Conservation (phyloP, 306 rosid genomes). For the Dalbergia oliveri region DNA sequence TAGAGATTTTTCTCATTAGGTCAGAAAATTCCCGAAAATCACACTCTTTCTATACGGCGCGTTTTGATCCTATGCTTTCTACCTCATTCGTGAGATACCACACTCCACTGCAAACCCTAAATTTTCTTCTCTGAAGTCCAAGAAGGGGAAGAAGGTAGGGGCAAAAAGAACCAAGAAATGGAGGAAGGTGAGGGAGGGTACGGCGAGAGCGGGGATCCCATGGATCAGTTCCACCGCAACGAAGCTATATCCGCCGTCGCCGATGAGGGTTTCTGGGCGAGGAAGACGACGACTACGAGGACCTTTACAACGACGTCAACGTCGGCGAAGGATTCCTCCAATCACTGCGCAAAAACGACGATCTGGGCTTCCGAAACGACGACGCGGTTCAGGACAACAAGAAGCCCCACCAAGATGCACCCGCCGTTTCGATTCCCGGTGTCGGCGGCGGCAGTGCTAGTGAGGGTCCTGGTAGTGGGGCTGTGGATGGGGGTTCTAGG, state of each 20-base stretch:
- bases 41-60: neutral
- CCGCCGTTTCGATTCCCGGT: slow-evolving; percentile 60
- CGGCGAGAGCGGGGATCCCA: slow-evolving; percentile 75
- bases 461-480: slow-evolving; percentile 30
- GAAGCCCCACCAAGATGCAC: slow-evolving; percentile 55
- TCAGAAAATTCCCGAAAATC: too few species aligned
- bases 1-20: too few species aligned
- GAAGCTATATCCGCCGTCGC: slow-evolving; percentile 95
- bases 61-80: neutral
- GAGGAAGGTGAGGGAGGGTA: slow-evolving; percentile 78
- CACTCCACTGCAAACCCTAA: slow-evolving; percentile 39
- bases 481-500: slow-evolving; percentile 53
- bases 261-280: slow-evolving; percentile 84
- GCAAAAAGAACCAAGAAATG: neutral
- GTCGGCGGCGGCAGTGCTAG: slow-evolving; percentile 58
- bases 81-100: too few species aligned
- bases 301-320: slow-evolving; percentile 94
- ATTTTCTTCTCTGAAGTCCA: neutral
- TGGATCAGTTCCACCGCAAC: slow-evolving; percentile 94
- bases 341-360: slow-evolving; percentile 80
- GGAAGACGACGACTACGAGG: slow-evolving; percentile 95
- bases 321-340: slow-evolving; percentile 95
- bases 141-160: too few species aligned
- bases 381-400: slow-evolving; percentile 49
- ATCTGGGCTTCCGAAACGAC: slow-evolving; percentile 61